Evolutionary conservation across 176 grass and related monocot genomes (phyloP).

Genomic region (Luzula sylvatica): DNA sequence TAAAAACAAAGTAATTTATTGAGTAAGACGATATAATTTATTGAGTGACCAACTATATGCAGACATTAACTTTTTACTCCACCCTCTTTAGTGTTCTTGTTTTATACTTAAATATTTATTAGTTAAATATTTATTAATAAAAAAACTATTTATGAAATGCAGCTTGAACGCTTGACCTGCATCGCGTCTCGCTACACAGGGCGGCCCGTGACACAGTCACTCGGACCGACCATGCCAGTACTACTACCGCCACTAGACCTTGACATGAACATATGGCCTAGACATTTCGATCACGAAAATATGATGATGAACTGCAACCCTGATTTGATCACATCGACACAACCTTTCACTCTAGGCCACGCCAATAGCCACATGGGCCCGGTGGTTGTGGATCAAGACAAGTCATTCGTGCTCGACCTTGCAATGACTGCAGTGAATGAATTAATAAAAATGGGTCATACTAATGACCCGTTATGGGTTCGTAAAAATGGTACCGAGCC

Average conservation of each 20-base stretch:
- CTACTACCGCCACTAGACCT: constrained; percentile 65
- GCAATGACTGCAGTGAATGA: constrained; percentile 53
- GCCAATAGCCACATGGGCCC: constrained; percentile 16
- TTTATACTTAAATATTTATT: too few relatives aligned
- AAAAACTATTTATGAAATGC: constrained; percentile 3
- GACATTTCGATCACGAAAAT: constrained; percentile 49
- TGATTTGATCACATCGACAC: constrained; percentile 31
- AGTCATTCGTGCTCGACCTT: constrained; percentile 58
- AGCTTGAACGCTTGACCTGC: constrained; percentile 89
- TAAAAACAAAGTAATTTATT: background rate
- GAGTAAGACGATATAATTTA: background rate
- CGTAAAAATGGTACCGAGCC: background rate
- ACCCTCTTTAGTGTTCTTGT: too few relatives aligned
- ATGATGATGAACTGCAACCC: constrained; percentile 33
- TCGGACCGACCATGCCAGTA: constrained; percentile 32
- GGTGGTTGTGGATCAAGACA: constrained; percentile 59
- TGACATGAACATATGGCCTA: constrained; percentile 71
- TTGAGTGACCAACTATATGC: background rate
- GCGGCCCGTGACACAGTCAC: constrained; percentile 24
- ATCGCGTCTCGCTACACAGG: constrained; percentile 43
- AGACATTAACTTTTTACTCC: too few relatives aligned
- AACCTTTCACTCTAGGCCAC: constrained; percentile 13
- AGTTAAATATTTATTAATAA: background rate
- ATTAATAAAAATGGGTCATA: constrained; percentile 45
- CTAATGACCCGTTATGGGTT: constrained; percentile 46